These are phyloP conservation scores for Trametes versicolor DNA, from an alignment of 1,284 basidiomycete genomes.

Conservation along the genomic window DNA sequence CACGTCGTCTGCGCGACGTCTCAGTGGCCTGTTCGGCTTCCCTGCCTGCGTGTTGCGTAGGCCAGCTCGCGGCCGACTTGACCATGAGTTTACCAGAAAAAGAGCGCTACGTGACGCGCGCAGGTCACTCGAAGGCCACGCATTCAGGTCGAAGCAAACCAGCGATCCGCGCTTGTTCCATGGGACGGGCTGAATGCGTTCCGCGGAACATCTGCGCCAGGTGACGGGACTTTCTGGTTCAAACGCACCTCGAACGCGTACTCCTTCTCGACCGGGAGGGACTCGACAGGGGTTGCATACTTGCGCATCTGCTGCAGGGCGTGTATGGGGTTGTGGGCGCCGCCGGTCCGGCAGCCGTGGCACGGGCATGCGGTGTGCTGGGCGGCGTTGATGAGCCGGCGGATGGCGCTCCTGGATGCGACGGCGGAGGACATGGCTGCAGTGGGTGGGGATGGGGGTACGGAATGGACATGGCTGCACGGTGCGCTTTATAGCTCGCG, in stretches of 20 bases:
- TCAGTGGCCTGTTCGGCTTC: no score
- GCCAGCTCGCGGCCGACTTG: not conserved
- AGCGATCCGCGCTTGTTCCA: no score
- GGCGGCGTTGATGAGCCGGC: conserved; percentile 75
- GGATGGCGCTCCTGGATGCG: conserved; percentile 64
- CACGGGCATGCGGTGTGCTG: conserved; percentile 82
- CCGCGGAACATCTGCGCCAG: no score
- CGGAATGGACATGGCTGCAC: conserved; percentile 6
- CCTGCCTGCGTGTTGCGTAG: no score
- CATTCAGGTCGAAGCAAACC: no score
- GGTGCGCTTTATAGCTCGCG: conserved; percentile 27
- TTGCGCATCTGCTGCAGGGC: conserved; percentile 71
- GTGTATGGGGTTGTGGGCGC: conserved; percentile 53
- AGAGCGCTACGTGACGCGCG: no score
- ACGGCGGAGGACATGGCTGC: conserved; percentile 60
- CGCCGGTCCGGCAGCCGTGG: conserved; percentile 65
- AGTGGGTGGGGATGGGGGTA: conserved; percentile 8
- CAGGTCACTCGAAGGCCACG: no score
- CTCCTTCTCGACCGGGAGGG: conserved; percentile 75
- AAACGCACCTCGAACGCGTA: conserved; percentile 92
- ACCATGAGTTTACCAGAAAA: no score
- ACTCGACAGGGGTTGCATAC: conserved; percentile 87
- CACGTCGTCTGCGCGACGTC: no score
- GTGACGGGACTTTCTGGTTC: no score
- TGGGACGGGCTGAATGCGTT: no score